Base-by-base conservation (phyloP, 1,139 yeast species). In the Candida mesenterica region DNA sequence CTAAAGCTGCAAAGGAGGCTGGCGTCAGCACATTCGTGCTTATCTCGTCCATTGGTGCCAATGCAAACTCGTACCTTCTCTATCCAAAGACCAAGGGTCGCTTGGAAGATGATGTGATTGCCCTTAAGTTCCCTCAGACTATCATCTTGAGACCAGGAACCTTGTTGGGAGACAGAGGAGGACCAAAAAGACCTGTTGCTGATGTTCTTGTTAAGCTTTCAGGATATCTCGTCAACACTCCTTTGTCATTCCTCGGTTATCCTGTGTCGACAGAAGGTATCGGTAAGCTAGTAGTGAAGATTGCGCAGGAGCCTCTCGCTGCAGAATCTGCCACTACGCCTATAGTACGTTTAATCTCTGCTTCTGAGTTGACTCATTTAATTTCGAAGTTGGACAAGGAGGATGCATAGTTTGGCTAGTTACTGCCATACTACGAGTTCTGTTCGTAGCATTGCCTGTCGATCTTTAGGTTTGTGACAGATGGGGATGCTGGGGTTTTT, bases 131-230 rank as follows among this genome's bases (percentile, higher is more conserved):
- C 55, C 79, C 80, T n/a, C 65, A 76, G 37, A 77, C 87, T 1
- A 68, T 84, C 30, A 80, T 86, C 40, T 55, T 87, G 36, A 70
- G 83, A 50, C 95, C 95, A 0, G 95, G 95, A 9, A 53, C 63
- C 0, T 61, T 85, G 28, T 48, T 83, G 9, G 95, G 94, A 3
- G 67, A 75, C 20, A 63, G 94, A 46, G 67, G 64, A n/a, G 47
- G 45, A 2, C 33, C 15, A 4, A 25, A 17, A 25, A 25, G 28
- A 5, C 10, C 22, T 6, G 22, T 25, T 5, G 28, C 12, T 5
- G 15, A 10, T 13, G 10, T 10, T 5, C 4, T 17, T 10, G 14
- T n/a, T 5, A 28, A 17, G 17, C n/a, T 18, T 5, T 10, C 22
- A 6, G 9, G 9, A 9, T 19, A 6, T 19, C 22, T 19, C 9